Evolutionary conservation across 805 yeast species (phyloP), one percentile per base, ranked within the genome.

Genomic region (Pichia membranifaciens): DNA sequence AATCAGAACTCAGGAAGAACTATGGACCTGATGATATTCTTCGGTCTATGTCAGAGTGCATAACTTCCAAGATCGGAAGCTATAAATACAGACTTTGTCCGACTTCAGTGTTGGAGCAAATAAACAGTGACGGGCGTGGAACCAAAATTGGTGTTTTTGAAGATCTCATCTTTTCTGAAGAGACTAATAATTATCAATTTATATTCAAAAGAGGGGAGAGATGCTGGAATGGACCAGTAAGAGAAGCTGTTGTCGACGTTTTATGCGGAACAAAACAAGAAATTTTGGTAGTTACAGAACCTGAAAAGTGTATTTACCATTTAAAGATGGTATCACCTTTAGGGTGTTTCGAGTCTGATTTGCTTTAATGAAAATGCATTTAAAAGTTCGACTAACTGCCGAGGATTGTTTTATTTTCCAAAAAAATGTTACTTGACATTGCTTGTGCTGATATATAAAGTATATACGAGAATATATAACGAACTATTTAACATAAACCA

Each of bases 191-290:
- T 12, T 49, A 60, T 23, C 52, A 47, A 12, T 34, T 66, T 5
- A 29, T 46, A 7, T 93, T 72, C 59, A 69, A 64, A 4, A 59
- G 70, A 17, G 99, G 99, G 18, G 81, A 80, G 37, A 76, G 73
- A 59, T 93, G 99, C 65, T 91, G 98, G 96, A 87, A 89, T 61
- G 99, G 99, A 0, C 97, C 97, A 5, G 62, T 69, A 25, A 78
- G 99, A 62, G 75, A 83, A 31, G 90, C 87, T 1, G 66, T 62
- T 9, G 82, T 87, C 1, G 69, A 70, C 20, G 59, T 90, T 46
- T 68, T 70, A 16, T 93, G 99, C 66, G 95, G 95, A 0, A 66
- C 72, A 2, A 65, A 69, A 3, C 69, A 75, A 41, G 69, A 73
- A 47, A 62, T 88, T 21, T 47, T 83, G n/a, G 62, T 78, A 3